phyloP scores from a whole-genome alignment of 2,329 filamentous ascomycete species.

The Leptodontidium sp. region DNA sequence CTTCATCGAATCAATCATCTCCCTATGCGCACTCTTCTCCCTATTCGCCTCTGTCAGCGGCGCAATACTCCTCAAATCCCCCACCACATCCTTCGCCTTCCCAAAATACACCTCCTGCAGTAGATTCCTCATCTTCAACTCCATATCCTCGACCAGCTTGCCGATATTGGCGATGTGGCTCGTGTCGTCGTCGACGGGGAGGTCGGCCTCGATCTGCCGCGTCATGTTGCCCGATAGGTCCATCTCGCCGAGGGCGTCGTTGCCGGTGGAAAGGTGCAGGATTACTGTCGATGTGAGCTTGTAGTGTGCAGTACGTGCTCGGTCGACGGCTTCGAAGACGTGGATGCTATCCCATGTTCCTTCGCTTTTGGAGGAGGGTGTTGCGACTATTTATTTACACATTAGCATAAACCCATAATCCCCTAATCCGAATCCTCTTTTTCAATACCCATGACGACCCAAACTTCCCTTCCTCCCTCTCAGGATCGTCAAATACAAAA shows the following conservation, averaged over 20 bases:
- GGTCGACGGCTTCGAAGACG: conserved; percentile 95
- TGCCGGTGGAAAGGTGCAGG: conserved; percentile 78
- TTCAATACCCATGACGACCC: conserved; percentile 17
- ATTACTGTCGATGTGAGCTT: conserved; percentile 98
- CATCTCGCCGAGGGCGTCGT: conserved; percentile 78
- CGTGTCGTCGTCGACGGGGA: conserved; percentile 87
- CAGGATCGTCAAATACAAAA: background rate
- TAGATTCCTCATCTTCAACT: conserved; percentile 98
- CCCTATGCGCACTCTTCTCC: conserved; percentile 85
- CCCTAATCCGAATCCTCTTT: background rate
- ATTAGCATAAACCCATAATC: background rate
- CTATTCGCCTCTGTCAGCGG: conserved; percentile 84
- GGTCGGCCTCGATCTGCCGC: conserved; percentile 90
- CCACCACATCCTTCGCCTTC: conserved; percentile 98
- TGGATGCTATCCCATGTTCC: conserved; percentile 98
- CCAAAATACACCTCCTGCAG: conserved; percentile 99
- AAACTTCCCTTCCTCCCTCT: background rate
- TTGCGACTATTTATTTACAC: conserved; percentile 61
- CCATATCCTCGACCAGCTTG: conserved; percentile 96
- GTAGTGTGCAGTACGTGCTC: conserved; percentile 91
- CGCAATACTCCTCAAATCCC: conserved; percentile 87
- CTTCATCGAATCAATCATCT: conserved; percentile 76
- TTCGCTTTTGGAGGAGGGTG: conserved; percentile 69
- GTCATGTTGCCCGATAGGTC: conserved; percentile 98
- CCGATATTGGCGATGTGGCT: conserved; percentile 97